Conservation (phyloP, 179 eudicot species). For the Drosera spatulata region DNA sequence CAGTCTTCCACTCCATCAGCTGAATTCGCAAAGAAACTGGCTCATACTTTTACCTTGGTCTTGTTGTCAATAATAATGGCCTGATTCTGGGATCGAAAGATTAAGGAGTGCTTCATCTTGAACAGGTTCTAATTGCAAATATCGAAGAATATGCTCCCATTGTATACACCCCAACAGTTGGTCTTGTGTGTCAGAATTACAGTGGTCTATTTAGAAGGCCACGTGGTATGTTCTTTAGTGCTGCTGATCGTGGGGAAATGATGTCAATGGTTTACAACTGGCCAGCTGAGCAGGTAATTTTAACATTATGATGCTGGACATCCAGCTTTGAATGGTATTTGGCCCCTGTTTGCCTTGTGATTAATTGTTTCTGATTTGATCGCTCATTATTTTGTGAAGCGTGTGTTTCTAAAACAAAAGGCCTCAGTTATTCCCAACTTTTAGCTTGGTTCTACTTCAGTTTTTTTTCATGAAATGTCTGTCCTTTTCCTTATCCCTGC, state of each 20-base stretch:
- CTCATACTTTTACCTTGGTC: too few species aligned
- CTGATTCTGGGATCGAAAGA: slow-evolving; percentile 44
- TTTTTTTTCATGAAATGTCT: too few species aligned
- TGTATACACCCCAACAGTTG: slow-evolving; percentile 96
- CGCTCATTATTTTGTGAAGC: too few species aligned
- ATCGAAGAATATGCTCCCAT: slow-evolving; percentile 95
- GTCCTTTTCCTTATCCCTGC: too few species aligned
- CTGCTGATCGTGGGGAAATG: slow-evolving; percentile 97
- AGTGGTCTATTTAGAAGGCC: slow-evolving; percentile 95
- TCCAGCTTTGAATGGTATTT: too few species aligned
- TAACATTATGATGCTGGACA: not conserved
- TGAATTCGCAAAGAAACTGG: too few species aligned
- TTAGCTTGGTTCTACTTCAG: too few species aligned
- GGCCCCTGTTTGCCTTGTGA: too few species aligned
- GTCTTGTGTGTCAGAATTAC: slow-evolving; percentile 90
- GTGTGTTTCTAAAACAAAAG: too few species aligned
- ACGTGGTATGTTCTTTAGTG: slow-evolving; percentile 93
- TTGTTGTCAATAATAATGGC: slow-evolving; percentile 79
- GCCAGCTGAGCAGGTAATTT: slow-evolving; percentile 87
- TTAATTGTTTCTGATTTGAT: too few species aligned
- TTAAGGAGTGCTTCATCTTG: slow-evolving; percentile 87
- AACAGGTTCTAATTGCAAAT: slow-evolving; percentile 77
- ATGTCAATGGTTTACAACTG: slow-evolving; percentile 99
- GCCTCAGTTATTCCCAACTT: too few species aligned
- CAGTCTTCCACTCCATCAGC: not conserved